Conservation (phyloP, 805 yeast genomes). For the Saccharomyces paradoxus region DNA sequence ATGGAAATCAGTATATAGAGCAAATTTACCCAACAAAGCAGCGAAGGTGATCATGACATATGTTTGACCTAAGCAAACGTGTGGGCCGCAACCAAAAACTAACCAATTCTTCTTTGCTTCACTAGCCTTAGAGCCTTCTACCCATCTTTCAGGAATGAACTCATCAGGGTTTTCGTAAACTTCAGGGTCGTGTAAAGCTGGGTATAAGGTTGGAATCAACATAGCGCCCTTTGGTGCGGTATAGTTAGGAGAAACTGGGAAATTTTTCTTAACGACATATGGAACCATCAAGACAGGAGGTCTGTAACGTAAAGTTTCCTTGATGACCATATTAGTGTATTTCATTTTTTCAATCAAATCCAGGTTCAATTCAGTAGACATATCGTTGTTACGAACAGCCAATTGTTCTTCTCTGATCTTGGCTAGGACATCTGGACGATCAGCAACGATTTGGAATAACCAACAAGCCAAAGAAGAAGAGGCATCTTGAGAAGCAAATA, state of each 20-base stretch:
- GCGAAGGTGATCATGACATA: constrained; percentile 88
- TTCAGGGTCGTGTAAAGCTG: constrained; percentile 95
- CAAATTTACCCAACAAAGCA: constrained; percentile 84
- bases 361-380: constrained; percentile 48
- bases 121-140: constrained; percentile 63
- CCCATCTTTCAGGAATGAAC: constrained; percentile 95
- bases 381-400: constrained; percentile 71
- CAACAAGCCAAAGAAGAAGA: constrained; percentile 95
- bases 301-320: constrained; percentile 85
- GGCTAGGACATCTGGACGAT: constrained; percentile 80
- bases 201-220: constrained; percentile 93
- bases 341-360: constrained; percentile 79
- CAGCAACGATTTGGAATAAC: constrained; percentile 94
- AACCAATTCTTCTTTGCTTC: constrained; percentile 85
- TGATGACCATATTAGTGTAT: constrained; percentile 84
- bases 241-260: constrained; percentile 75
- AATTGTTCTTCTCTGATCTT: constrained; percentile 92
- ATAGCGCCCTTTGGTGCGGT: constrained; percentile 95
- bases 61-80: constrained; percentile 89
- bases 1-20: constrained; percentile 67
- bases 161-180: constrained; percentile 91
- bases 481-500: constrained; percentile 97
- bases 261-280: constrained; percentile 78
- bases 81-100: constrained; percentile 96
- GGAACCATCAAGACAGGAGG: constrained; percentile 99